Percentiles rank a stretch among this genome's conserved stretches.
phyloP scores from a whole-genome alignment of 352 stramenopile species.

The Aphanomyces stellatus region DNA sequence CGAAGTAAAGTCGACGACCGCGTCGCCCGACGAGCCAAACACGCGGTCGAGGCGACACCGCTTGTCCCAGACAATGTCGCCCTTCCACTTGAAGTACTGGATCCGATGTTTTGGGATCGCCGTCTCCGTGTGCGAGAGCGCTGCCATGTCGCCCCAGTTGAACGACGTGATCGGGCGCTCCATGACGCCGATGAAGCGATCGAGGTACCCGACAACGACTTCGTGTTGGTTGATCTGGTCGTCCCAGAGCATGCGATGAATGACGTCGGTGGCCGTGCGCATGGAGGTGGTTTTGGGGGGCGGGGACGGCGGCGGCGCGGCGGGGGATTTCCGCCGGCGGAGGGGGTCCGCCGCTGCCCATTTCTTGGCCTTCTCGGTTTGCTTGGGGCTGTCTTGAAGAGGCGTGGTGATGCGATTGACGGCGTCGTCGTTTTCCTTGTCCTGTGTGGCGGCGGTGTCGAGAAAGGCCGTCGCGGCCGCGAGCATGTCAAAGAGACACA shows the following conservation, averaged over 20 bases:
- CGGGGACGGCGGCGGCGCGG: neutral
- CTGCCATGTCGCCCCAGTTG: conserved; percentile 19
- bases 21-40: conserved; percentile 18
- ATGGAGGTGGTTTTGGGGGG: conserved; percentile 13
- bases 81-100: conserved; percentile 21
- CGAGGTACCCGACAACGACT: conserved; percentile 24
- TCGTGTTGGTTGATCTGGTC: neutral
- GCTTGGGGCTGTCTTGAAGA: no score
- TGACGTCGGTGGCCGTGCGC: conserved; percentile 24
- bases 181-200: conserved; percentile 24
- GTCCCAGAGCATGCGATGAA: conserved; percentile 23
- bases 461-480: neutral
- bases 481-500: conserved; percentile 19
- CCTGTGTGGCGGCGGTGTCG: no score
- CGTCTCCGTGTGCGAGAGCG: conserved; percentile 10
- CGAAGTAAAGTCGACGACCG: neutral
- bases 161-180: conserved; percentile 22
- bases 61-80: conserved; percentile 21
- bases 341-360: no score
- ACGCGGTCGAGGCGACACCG: conserved; percentile 15
- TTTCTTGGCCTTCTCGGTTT: neutral
- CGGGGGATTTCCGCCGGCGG: no score
- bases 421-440: neutral
- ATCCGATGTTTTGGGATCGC: conserved; percentile 21
- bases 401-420: neutral